A percentile compares a stretch with the other conserved stretches of the same genome.
phyloP scores from a whole-genome alignment of 2,329 filamentous ascomycete genomes.

The Bipolaris zeicola region DNA sequence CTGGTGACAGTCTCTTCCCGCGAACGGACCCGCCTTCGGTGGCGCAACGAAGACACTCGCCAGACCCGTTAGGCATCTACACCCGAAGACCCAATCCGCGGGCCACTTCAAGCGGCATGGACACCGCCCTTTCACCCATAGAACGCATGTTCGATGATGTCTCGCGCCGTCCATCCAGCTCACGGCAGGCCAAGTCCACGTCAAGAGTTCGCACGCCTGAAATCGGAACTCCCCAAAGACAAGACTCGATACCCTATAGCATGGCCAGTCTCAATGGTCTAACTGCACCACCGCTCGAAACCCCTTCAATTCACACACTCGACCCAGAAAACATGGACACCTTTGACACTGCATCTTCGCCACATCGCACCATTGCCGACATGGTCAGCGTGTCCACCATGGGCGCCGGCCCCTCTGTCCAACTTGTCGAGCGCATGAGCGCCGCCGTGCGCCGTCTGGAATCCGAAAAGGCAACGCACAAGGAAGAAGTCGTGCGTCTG shows the following conservation, averaged over 20 bases:
- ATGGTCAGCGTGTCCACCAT: slow-evolving; percentile 89
- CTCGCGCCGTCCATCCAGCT: slow-evolving; percentile 44
- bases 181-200: slow-evolving; percentile 38
- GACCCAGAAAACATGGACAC: slow-evolving; percentile 53
- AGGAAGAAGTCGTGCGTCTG: slow-evolving; percentile 82
- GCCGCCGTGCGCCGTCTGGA: slow-evolving; percentile 89
- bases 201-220: slow-evolving; percentile 45
- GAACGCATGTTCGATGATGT: slow-evolving; percentile 46
- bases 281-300: slow-evolving; percentile 41
- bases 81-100: slow-evolving; percentile 33
- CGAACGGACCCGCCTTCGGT: slow-evolving; percentile 47
- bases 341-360: slow-evolving; percentile 63
- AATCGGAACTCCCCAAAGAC: slow-evolving; percentile 40
- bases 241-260: slow-evolving; percentile 43
- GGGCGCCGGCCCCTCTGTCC: slow-evolving; percentile 88
- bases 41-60: slow-evolving; percentile 50
- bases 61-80: slow-evolving; percentile 44
- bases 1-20: slow-evolving; percentile 33
- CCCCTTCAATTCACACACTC: slow-evolving; percentile 55
- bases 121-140: slow-evolving; percentile 42
- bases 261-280: slow-evolving; percentile 46
- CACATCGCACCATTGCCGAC: slow-evolving; percentile 70
- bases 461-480: slow-evolving; percentile 84
- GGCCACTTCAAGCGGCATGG: slow-evolving; percentile 36
- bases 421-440: slow-evolving; percentile 95